Evolutionary conservation across 108 stramenopile species (phyloP).

Genomic region (Cylindrotheca fusiformis): DNA sequence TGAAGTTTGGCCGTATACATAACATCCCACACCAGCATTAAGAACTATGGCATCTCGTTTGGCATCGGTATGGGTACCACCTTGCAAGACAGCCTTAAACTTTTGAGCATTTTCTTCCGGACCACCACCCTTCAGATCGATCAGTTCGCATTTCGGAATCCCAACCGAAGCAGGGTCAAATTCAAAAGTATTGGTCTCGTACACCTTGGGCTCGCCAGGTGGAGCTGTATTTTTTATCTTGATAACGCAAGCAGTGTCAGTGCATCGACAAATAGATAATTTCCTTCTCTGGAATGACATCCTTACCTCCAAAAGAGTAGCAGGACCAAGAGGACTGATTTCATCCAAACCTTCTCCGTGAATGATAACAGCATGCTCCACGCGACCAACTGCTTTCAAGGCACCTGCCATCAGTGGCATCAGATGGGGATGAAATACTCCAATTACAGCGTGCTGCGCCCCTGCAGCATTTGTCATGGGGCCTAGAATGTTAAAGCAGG

Average conservation of each 20-base stretch:
- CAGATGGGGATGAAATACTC: constrained; percentile 92
- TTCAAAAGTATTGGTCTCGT: constrained; percentile 66
- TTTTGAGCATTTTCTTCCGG: constrained; percentile 91
- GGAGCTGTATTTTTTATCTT: constrained; percentile 78
- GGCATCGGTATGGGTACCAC: constrained; percentile 86
- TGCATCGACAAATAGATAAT: too few relatives aligned
- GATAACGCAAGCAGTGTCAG: too few relatives aligned
- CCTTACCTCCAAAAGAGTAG: constrained; percentile 85
- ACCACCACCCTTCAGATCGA: constrained; percentile 94
- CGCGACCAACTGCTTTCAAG: constrained; percentile 86
- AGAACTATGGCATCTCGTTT: constrained; percentile 95
- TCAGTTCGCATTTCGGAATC: constrained; percentile 84
- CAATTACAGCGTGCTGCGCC: constrained; percentile 95
- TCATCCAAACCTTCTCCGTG: constrained; percentile 98
- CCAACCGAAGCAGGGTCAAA: constrained; percentile 88
- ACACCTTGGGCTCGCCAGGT: constrained; percentile 64
- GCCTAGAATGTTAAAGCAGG: constrained; percentile 97
- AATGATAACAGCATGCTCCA: constrained; percentile 96
- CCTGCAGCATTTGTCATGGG: constrained; percentile 98
- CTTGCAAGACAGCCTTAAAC: constrained; percentile 84
- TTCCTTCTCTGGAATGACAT: too few relatives aligned
- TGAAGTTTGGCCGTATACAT: constrained; percentile 88
- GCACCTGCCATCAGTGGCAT: constrained; percentile 88
- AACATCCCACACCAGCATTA: constrained; percentile 96
- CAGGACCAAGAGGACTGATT: constrained; percentile 94